These are phyloP conservation scores for Populus ilicifolia DNA, from an alignment of 345 rosid species.

Conservation along the genomic window DNA sequence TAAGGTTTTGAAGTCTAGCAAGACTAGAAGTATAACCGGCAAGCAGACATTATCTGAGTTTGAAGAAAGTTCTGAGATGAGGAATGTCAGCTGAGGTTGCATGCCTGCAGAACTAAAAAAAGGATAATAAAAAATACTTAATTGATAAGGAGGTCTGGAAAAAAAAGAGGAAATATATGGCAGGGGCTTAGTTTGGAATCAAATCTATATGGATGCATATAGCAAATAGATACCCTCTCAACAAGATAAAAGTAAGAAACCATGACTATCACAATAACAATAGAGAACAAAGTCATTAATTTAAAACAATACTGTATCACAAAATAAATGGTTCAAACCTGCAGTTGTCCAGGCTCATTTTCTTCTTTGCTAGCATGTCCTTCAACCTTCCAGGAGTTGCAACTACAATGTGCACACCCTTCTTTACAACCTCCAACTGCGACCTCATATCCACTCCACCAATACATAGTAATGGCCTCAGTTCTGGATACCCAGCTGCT, in stretches of 20 bases:
- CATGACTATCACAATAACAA: background rate
- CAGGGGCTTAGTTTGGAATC: background rate
- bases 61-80: no score
- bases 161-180: background rate
- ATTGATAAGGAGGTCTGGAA: background rate
- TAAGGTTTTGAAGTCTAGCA: no score
- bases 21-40: no score
- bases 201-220: background rate
- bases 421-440: conserved; percentile 80
- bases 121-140: background rate
- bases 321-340: conserved; percentile 38
- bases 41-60: no score
- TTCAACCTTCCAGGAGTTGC: conserved; percentile 95
- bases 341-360: conserved; percentile 88
- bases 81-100: background rate
- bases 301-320: background rate
- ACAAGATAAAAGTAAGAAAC: background rate
- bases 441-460: conserved; percentile 93
- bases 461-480: conserved; percentile 76
- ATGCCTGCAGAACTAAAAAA: background rate
- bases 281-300: background rate
- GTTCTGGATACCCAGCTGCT: conserved; percentile 59
- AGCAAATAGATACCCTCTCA: background rate
- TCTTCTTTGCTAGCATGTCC: conserved; percentile 93
- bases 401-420: conserved; percentile 86